Conservation (phyloP, 2,329 filamentous ascomycete species). For the Colletotrichum simmondsii region DNA sequence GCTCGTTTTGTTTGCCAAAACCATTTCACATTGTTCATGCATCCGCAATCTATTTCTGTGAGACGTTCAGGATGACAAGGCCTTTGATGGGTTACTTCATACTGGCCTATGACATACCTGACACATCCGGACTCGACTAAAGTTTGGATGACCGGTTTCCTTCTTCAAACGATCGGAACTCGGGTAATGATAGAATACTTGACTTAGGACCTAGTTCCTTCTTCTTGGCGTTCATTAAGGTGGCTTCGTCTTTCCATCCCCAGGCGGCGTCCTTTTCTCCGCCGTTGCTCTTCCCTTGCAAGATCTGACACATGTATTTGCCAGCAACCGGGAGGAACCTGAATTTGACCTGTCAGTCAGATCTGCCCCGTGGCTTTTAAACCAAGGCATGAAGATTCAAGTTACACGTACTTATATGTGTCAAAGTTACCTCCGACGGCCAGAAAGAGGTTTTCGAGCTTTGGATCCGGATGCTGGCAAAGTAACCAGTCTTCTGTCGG, state of each 20-base stretch:
- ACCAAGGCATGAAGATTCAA: too few relatives aligned
- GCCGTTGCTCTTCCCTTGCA: slow-evolving; percentile 3
- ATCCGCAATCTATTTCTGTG: neutral
- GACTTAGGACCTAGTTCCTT: neutral
- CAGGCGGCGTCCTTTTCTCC: slow-evolving; percentile 8
- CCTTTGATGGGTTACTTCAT: too few relatives aligned
- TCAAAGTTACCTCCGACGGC: slow-evolving; percentile 18
- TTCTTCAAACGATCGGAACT: neutral
- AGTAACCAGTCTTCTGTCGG: slow-evolving; percentile 25
- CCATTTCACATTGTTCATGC: neutral
- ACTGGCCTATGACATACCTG: too few relatives aligned
- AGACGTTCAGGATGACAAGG: neutral
- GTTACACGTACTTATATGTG: slow-evolving; percentile 16
- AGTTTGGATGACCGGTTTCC: neutral
- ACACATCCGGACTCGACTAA: neutral
- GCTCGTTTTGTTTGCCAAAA: neutral
- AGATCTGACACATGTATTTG: slow-evolving; percentile 9
- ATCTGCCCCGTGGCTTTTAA: too few relatives aligned
- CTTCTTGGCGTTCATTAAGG: neutral
- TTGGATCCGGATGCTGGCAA: slow-evolving; percentile 1
- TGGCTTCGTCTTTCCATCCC: slow-evolving; percentile 3
- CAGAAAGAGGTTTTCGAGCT: slow-evolving; percentile 1
- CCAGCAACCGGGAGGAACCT: slow-evolving; percentile 19
- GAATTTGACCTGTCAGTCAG: neutral
- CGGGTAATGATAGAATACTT: neutral